Percentiles rank a stretch among this genome's conserved stretches.
These are phyloP conservation scores for Serendipita sp. DNA, from an alignment of 768 basidiomycete genomes.

Conservation along the genomic window DNA sequence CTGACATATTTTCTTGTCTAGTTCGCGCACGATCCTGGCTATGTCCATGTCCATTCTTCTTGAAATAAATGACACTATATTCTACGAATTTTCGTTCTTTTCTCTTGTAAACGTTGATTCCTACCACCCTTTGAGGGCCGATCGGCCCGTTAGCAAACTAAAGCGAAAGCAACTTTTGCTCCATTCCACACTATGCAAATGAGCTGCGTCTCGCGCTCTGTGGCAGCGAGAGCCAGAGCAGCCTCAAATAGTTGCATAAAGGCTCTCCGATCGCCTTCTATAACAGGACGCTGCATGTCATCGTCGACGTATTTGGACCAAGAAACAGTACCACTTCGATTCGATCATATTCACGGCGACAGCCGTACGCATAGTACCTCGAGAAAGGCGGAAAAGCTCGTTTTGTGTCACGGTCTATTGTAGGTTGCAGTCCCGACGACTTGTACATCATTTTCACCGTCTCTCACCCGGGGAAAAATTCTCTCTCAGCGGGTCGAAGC, in stretches of 20 bases:
- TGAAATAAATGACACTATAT: background rate
- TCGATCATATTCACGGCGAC: background rate
- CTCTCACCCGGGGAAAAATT: background rate
- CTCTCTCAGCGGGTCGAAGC: constrained; percentile 56
- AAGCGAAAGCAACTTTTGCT: too few relatives aligned
- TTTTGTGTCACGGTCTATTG: background rate
- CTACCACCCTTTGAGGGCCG: too few relatives aligned
- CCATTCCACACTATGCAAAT: too few relatives aligned
- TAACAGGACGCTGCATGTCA: background rate
- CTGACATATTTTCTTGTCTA: background rate
- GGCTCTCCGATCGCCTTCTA: too few relatives aligned
- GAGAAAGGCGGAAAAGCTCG: background rate
- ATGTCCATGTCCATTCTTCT: background rate
- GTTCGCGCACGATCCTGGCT: background rate
- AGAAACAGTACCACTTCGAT: background rate
- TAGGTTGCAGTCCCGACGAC: background rate
- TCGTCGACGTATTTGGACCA: background rate
- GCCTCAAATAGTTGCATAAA: too few relatives aligned
- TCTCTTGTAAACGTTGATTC: too few relatives aligned
- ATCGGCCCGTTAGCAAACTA: too few relatives aligned
- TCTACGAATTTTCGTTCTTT: too few relatives aligned
- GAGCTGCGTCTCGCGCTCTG: too few relatives aligned
- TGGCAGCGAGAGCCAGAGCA: too few relatives aligned
- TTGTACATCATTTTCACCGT: background rate
- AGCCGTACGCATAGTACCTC: background rate